Percentiles rank a stretch among this genome's conserved stretches.
These are phyloP conservation scores for Apiospora arundinis DNA, from an alignment of 2,329 filamentous ascomycete species.

Conservation along the genomic window DNA sequence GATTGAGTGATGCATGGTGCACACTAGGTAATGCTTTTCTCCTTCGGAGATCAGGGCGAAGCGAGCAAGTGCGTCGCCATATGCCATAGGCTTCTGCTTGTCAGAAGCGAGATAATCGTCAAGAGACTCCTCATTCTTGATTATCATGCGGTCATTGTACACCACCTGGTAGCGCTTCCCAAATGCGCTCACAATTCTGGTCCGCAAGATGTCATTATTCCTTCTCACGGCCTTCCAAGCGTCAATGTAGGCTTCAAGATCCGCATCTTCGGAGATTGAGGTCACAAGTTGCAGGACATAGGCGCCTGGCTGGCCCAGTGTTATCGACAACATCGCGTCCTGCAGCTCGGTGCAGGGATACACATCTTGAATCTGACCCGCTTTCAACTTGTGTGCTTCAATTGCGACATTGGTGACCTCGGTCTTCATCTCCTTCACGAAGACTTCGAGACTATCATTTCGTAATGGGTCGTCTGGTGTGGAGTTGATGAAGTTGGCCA, in stretches of 20 bases:
- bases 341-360: conserved; percentile 10
- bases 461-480: background rate
- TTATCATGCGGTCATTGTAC: background rate
- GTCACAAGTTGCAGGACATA: background rate
- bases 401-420: conserved; percentile 12
- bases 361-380: conserved; percentile 14
- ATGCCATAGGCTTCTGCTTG: conserved; percentile 1
- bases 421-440: conserved; percentile 12
- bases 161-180: conserved; percentile 17
- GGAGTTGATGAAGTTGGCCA: conserved; percentile 20
- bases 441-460: conserved; percentile 1
- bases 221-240: background rate
- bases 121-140: background rate
- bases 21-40: background rate
- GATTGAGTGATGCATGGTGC: background rate
- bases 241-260: background rate
- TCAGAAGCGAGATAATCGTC: background rate
- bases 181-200: background rate
- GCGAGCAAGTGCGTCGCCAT: background rate
- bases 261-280: background rate
- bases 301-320: background rate
- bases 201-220: conserved; percentile 8
- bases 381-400: conserved; percentile 22
- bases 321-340: background rate
- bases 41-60: background rate